Evolutionary conservation across 345 rosid species (phyloP), one percentile per base, ranked within the genome.

Genomic region (Salix caprea): DNA sequence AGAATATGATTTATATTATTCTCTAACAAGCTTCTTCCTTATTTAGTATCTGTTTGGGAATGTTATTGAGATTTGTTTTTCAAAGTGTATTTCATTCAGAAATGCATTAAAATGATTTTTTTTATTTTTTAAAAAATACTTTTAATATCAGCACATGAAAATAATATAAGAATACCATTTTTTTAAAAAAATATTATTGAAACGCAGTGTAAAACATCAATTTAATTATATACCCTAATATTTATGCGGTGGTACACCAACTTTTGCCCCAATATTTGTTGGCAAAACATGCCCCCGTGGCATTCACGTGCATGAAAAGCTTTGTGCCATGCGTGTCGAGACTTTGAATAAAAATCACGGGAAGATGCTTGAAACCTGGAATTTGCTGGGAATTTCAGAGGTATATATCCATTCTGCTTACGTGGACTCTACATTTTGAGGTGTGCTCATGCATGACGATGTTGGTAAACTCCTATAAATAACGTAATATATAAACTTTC

Each of bases 291-390:
- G 60, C 44, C 70, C 74, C 67, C 81, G 42, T 71, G 81, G 76
- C 83, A 66, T 3, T 70, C 84, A 81, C 61, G 78, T 81, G 69
- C 76, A 75, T 64, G 71, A 76, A 69, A 66, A 39, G 39, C 77
- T 26, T 62, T 70, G 61, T 37, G 50, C 26, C 26, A 40, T 34
- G 37, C 37, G 37, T n/a, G 12, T 26, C 42, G 1, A 12, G 23
- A 1, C 42, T 71, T 71, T 21, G 21, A 54, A 73, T 58, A 9
- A 34, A 60, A 73, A 73, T 36, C 36, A 23, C 39, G 24, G n/a
- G 23, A 72, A 58, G 66, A 10, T 73, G 54, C 26, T 23, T 16
- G 26, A n/a, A 24, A 10, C 39, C 56, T 12, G 7, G 12, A 24
- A 23, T 11, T 39, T 24, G 70, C 67, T 44, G 16, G 16, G 14